phyloP scores from a whole-genome alignment of 2,329 filamentous ascomycete genomes.

The Penicillium decumbens region DNA sequence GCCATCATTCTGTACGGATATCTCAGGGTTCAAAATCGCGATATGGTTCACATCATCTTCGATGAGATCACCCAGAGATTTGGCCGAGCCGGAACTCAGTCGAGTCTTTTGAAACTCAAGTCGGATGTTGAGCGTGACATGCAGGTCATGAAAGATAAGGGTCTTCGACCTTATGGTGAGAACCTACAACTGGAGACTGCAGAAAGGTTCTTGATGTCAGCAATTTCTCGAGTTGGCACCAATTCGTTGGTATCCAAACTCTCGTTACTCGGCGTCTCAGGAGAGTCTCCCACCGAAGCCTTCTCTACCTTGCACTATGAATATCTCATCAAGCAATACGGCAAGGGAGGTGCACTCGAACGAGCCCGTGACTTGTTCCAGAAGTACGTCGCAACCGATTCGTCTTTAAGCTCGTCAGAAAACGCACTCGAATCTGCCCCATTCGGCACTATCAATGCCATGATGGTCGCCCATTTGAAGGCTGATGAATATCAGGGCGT shows the following conservation, averaged over 20 bases:
- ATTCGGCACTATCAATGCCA: slow-evolving; percentile 54
- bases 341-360: slow-evolving; percentile 42
- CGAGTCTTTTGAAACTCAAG: slow-evolving; percentile 36
- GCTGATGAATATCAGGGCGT: slow-evolving; percentile 58
- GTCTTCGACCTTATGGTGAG: slow-evolving; percentile 7
- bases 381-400: slow-evolving; percentile 41
- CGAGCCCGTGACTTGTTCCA: slow-evolving; percentile 54
- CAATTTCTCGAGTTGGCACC: slow-evolving; percentile 30
- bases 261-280: slow-evolving; percentile 33
- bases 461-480: slow-evolving; percentile 64
- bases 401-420: slow-evolving; percentile 4
- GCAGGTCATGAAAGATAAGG: slow-evolving; percentile 15
- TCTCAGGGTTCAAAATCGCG: slow-evolving; percentile 46
- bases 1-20: slow-evolving; percentile 47
- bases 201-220: slow-evolving; percentile 38
- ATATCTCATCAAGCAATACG: slow-evolving; percentile 54
- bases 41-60: slow-evolving; percentile 51
- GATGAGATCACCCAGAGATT: slow-evolving; percentile 39
- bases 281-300: slow-evolving; percentile 37
- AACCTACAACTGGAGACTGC: slow-evolving; percentile 29
- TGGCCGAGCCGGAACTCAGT: slow-evolving; percentile 29
- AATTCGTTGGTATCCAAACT: slow-evolving; percentile 44
- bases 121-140: slow-evolving; percentile 35
- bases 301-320: slow-evolving; percentile 52
- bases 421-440: slow-evolving; percentile 42